Evolutionary conservation across 148 eudicot species (phyloP), one percentile per base, ranked within the genome.

Genomic region (Selenicereus undatus): DNA sequence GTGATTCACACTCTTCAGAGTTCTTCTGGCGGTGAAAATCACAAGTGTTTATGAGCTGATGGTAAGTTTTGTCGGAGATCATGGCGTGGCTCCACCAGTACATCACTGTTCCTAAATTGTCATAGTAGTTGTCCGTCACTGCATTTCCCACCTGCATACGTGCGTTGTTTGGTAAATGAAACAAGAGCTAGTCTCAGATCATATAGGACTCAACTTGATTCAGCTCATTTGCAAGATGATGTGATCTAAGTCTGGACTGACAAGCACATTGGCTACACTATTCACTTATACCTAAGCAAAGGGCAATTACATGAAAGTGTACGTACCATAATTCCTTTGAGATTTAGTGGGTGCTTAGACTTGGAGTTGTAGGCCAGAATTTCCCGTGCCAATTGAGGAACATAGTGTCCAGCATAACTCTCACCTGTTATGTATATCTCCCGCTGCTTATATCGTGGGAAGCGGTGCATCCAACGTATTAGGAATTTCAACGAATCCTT

Each of bases 51-150:
- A 90, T 85, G 12, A 96, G 88, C 51, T 90, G 93, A 62, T 81
- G 84, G 78, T 85, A 92, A 0, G 98, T 93, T 80, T 76, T 86
- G 66, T 96, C 99, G 0, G 99, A 96, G 75, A 96, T 96, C 98
- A 96, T 93, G 0, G 99, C 98, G 66, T 96, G 98, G 86, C 97
- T 96, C 99, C 99, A 96, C 98, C 97, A 96, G 68, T 92, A 96
- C 30, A 90, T 91, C 81, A 96, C 99, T 0, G 98, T 93, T 65
- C 99, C 99, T 10, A 93, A 78, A 81, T 95, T 96, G 88, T 96
- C 99, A n/a, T 93, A 93, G 83, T 96, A 88, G 83, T 93, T 93
- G 85, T 96, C 98, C 27, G 97, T 96, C 70, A 96, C 99, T 26
- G 98, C 99, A 88, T 96, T 96, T 2, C 99, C 99, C 43, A 95